Percentiles rank a stretch among this genome's conserved stretches.
phyloP scores from a whole-genome alignment of 2,329 filamentous ascomycete genomes.

The Alternaria sp. region DNA sequence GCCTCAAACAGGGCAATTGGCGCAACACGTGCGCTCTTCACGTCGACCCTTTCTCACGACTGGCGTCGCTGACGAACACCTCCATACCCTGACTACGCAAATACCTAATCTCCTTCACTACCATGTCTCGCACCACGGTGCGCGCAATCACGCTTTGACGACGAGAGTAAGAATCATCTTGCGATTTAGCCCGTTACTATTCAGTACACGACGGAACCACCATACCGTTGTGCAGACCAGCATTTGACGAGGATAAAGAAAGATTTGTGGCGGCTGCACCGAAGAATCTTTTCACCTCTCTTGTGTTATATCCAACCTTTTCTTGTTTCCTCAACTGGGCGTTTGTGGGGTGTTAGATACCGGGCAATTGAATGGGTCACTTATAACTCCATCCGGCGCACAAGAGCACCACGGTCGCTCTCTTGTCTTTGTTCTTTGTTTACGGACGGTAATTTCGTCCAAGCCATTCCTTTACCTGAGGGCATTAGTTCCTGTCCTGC shows the following conservation, averaged over 20 bases:
- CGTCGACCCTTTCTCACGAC: conserved; percentile 5
- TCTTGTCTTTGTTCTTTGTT: conserved; percentile 14
- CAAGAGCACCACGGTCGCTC: conserved; percentile 18
- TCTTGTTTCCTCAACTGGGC: conserved; percentile 5
- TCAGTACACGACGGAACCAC: conserved; percentile 17
- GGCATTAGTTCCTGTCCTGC: conserved; percentile 17
- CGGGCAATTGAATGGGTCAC: conserved; percentile 24
- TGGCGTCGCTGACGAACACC: conserved; percentile 15
- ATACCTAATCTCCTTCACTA: conserved; percentile 24
- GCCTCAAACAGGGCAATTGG: conserved; percentile 9
- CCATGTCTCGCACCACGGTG: conserved; percentile 29
- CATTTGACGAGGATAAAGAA: conserved; percentile 12
- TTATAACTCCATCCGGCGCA: conserved; percentile 16
- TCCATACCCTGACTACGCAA: conserved; percentile 15
- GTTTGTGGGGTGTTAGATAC: conserved; percentile 23
- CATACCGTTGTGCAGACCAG: conserved; percentile 8
- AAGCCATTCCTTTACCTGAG: conserved; percentile 18
- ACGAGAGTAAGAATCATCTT: conserved; percentile 38
- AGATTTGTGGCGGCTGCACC: conserved; percentile 2
- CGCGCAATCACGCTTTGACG: conserved; percentile 40
- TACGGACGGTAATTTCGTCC: conserved; percentile 26
- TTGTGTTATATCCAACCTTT: conserved; percentile 16
- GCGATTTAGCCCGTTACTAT: conserved; percentile 31
- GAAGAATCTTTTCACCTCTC: neutral
- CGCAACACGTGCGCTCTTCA: conserved; percentile 8